These are phyloP conservation scores for Discostella stelligera DNA, from an alignment of 352 stramenopile genomes.

Conservation along the genomic window DNA sequence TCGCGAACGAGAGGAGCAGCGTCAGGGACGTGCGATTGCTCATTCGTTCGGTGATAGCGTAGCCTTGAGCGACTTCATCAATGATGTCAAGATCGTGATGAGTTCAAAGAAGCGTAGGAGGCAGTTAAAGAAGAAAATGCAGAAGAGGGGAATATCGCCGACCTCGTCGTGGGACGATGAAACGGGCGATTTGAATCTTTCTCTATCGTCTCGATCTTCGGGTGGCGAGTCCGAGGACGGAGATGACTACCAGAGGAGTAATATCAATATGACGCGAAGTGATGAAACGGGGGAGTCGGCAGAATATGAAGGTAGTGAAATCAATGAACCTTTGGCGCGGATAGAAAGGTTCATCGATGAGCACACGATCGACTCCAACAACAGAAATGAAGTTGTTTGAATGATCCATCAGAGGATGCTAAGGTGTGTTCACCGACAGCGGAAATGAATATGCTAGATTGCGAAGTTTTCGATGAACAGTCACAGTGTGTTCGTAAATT, in stretches of 20 bases:
- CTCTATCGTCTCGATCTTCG: neutral
- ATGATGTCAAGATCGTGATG: constrained; percentile 81
- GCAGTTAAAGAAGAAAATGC: constrained; percentile 18
- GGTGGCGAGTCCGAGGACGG: neutral
- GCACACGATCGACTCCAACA: neutral
- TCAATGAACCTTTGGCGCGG: constrained; percentile 7
- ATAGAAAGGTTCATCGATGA: constrained; percentile 28
- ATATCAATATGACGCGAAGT: constrained; percentile 2
- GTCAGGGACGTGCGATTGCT: constrained; percentile 55
- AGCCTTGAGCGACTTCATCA: constrained; percentile 87
- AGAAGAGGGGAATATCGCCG: constrained; percentile 6
- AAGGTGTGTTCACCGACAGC: no score
- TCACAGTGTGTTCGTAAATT: no score
- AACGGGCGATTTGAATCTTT: constrained; percentile 4
- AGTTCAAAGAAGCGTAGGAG: constrained; percentile 19
- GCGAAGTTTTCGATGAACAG: no score
- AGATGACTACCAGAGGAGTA: neutral
- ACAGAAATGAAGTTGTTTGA: constrained; percentile 19
- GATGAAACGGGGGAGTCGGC: constrained; percentile 5
- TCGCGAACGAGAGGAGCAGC: constrained; percentile 44
- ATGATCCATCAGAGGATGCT: no score
- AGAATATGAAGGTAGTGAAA: constrained; percentile 9
- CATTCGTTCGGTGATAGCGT: constrained; percentile 87
- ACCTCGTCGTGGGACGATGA: constrained; percentile 22
- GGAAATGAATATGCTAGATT: no score